Evolutionary conservation across 1,284 basidiomycete genomes (phyloP), one percentile per base, ranked within the genome.

Genomic region (Leccinum subfulvum): DNA sequence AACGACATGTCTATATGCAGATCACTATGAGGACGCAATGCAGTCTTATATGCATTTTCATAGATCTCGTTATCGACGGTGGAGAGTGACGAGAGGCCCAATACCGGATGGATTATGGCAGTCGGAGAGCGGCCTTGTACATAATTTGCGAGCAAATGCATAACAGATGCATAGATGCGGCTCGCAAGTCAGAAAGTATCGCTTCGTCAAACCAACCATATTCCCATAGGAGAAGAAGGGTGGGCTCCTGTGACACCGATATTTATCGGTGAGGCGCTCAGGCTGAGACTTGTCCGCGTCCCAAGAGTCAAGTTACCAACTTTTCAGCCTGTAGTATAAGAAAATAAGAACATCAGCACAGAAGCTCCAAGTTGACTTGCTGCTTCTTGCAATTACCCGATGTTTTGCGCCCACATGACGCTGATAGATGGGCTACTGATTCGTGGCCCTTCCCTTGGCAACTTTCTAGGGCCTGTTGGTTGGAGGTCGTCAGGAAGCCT

Each of bases 1-100:
- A 74, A 60, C 11, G 67, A 66, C 72, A 69, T 69, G 4, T 3
- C 23, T 26, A 28, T 28, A 28, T 52, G 16, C 21, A 21, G 33
- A 39, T 16, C 1, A 54, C 23, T 6, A 33, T 18, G 53, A 62
- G 4, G 51, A 26, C 51, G 26, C 51, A 28, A 52, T 41, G 41
- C 41, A 41, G n/a, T 8, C 41, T 23, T 49, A 23, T 41, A 41
- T 41, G 16, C 21, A 10, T 41, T n/a, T 5, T 4, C n/a, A 41
- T 41, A n/a, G 41, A 41, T n/a, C 41, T 41, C 16, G 41, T 41
- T 41, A 41, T n/a, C 16, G 41, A 41, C 41, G 16, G 5, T n/a
- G 41, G 41, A 41, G n/a, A 41, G 41, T 41, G 4, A 41, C 41
- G 16, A n/a, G 41, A 41, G 8, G 41, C 9, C 41, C 9, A 41